phyloP scores from a whole-genome alignment of 2,329 filamentous ascomycete species.

The Colletotrichum tamarilloi region DNA sequence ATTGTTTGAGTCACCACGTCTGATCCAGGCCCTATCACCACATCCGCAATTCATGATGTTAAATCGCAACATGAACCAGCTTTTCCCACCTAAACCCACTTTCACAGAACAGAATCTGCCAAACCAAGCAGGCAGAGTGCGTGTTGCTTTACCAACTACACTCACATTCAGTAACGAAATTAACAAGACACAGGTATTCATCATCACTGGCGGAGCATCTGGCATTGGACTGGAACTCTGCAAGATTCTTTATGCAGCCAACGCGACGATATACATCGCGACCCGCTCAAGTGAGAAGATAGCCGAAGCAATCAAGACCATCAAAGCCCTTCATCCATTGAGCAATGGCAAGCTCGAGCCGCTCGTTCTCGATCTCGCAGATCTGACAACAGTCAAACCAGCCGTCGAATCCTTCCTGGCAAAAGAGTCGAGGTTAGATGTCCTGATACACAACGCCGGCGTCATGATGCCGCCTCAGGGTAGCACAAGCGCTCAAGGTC shows the following conservation, averaged over 20 bases:
- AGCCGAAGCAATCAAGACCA: not conserved
- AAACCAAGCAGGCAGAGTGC: not conserved
- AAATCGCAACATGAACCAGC: not conserved
- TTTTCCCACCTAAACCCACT: not conserved
- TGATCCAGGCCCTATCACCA: rapidly evolving
- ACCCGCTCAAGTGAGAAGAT: not conserved
- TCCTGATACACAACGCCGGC: not conserved
- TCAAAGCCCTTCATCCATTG: not conserved
- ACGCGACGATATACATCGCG: not conserved
- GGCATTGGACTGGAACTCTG: not conserved
- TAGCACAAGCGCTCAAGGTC: not conserved
- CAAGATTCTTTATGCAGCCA: not conserved
- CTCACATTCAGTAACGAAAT: not conserved
- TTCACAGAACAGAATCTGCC: not conserved
- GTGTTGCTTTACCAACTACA: not conserved
- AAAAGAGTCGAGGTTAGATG: not conserved
- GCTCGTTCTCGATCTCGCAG: not conserved
- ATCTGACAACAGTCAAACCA: not conserved
- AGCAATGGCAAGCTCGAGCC: not conserved
- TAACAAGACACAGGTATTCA: not conserved
- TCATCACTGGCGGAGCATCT: not conserved
- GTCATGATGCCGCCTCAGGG: not conserved
- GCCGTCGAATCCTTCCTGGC: not conserved
- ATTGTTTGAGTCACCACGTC: too few species aligned
- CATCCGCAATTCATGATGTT: not conserved